phyloP scores from a whole-genome alignment of 164 flowering plant species.

The Litsea cubeba region DNA sequence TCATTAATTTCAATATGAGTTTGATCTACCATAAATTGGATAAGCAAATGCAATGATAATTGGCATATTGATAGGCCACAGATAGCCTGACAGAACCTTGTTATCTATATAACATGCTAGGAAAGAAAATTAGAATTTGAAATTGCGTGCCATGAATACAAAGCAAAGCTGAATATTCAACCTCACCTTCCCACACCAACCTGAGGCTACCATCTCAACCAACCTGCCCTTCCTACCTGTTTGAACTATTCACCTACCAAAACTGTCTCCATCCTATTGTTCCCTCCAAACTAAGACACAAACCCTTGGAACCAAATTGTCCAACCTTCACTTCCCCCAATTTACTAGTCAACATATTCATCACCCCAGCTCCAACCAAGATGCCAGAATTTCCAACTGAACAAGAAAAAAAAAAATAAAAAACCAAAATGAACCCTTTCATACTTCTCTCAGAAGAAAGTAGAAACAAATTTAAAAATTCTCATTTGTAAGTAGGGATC shows the following conservation, averaged over 20 bases:
- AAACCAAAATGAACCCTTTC: too few relatives aligned
- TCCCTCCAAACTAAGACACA: constrained; percentile 12
- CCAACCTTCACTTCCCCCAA: not conserved
- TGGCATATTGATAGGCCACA: not conserved
- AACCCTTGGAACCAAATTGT: constrained; percentile 15
- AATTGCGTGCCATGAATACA: not conserved
- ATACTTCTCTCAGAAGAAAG: too few relatives aligned
- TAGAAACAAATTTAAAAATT: too few relatives aligned
- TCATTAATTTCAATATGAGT: not conserved
- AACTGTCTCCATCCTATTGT: not conserved
- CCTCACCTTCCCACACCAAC: not conserved
- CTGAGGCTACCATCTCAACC: constrained; percentile 2
- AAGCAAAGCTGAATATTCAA: not conserved
- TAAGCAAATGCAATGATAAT: not conserved
- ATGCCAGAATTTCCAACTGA: not conserved
- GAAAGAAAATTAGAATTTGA: not conserved
- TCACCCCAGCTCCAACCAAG: not conserved
- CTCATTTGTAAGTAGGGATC: too few relatives aligned
- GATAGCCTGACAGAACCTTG: not conserved
- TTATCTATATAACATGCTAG: not conserved
- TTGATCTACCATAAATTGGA: not conserved
- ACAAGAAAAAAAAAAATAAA: too few relatives aligned
- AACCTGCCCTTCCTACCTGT: constrained; percentile 4
- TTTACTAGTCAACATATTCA: not conserved
- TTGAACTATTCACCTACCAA: not conserved